These are phyloP conservation scores for Mycosphaerella sp. DNA, from an alignment of 2,329 filamentous ascomycete species.

Conservation along the genomic window DNA sequence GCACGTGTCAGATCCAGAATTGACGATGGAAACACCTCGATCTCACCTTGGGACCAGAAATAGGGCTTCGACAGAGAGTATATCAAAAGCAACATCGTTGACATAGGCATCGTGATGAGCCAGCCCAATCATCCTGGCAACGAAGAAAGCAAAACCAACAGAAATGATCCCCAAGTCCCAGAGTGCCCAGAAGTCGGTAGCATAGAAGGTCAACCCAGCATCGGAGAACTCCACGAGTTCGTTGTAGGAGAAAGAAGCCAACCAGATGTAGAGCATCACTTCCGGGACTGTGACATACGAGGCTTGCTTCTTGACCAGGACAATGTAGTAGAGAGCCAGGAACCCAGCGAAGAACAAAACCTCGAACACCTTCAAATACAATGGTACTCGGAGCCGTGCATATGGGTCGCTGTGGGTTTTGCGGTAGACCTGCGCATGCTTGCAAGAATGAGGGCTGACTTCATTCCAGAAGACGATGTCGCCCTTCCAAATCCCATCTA, in stretches of 20 bases:
- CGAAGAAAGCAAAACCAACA: slow-evolving; percentile 53
- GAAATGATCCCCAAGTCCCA: slow-evolving; percentile 45
- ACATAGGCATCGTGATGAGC: slow-evolving; percentile 53
- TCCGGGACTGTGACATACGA: slow-evolving; percentile 64
- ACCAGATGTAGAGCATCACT: slow-evolving; percentile 73
- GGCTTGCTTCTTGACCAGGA: slow-evolving; percentile 64
- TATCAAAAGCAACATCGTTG: slow-evolving; percentile 78
- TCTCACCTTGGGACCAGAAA: slow-evolving; percentile 71
- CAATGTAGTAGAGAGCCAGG: slow-evolving; percentile 76
- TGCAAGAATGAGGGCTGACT: slow-evolving; percentile 65
- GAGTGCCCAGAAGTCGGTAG: slow-evolving; percentile 74
- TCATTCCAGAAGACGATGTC: slow-evolving; percentile 83
- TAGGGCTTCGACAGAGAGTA: slow-evolving; percentile 80
- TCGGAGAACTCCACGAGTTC: slow-evolving; percentile 71
- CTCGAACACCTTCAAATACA: slow-evolving; percentile 80
- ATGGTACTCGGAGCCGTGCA: slow-evolving; percentile 69
- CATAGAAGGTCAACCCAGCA: slow-evolving; percentile 79
- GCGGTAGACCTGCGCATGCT: slow-evolving; percentile 72
- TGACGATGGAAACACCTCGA: neutral
- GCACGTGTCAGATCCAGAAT: neutral
- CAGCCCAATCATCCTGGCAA: slow-evolving; percentile 62
- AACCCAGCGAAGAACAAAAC: slow-evolving; percentile 73
- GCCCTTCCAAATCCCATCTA: slow-evolving; percentile 79
- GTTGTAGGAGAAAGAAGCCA: slow-evolving; percentile 81
- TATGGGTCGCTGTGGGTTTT: slow-evolving; percentile 61